Evolutionary conservation across 2,329 filamentous ascomycete species (phyloP).

Genomic region (Penicillium decumbens): DNA sequence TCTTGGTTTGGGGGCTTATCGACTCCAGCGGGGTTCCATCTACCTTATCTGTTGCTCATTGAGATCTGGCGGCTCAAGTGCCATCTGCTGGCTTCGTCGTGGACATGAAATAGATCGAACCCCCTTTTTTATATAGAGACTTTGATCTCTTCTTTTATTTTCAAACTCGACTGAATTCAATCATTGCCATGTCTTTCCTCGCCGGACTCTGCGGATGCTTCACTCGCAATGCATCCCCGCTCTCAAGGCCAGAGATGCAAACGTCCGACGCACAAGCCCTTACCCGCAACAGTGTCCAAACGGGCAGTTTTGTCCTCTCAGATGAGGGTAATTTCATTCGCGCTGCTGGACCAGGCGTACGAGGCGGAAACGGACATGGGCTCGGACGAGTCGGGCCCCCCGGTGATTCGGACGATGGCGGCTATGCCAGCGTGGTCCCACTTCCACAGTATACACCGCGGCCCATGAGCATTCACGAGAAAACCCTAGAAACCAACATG

Average conservation of each 20-base stretch:
- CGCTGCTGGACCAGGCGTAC: constrained; percentile 2
- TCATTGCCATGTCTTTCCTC: constrained; percentile 22
- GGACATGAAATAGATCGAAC: neutral
- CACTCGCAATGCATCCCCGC: constrained; percentile 7
- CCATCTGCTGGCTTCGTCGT: neutral
- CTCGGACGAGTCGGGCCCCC: constrained; percentile 12
- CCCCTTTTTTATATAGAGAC: neutral
- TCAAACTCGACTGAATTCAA: neutral
- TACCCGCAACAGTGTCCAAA: constrained; percentile 15
- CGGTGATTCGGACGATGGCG: constrained; percentile 24
- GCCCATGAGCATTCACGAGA: constrained; percentile 38
- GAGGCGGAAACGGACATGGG: constrained; percentile 11
- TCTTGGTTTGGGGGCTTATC: constrained; percentile 2
- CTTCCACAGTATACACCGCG: constrained; percentile 42
- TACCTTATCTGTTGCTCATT: constrained; percentile 1
- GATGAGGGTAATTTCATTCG: constrained; percentile 18
- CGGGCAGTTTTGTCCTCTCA: constrained; percentile 19
- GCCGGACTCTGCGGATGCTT: constrained; percentile 25
- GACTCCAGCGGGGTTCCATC: constrained; percentile 7
- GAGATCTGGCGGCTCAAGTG: neutral
- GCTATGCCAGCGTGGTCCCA: constrained; percentile 33
- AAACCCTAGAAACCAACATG: constrained; percentile 36
- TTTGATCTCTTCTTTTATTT: neutral
- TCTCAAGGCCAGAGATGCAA: constrained; percentile 11
- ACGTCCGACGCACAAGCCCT: neutral